Evolutionary conservation across 2,329 filamentous ascomycete genomes (phyloP), one percentile per base, ranked within the genome.

Genomic region (Cercospora zeae-maydis): DNA sequence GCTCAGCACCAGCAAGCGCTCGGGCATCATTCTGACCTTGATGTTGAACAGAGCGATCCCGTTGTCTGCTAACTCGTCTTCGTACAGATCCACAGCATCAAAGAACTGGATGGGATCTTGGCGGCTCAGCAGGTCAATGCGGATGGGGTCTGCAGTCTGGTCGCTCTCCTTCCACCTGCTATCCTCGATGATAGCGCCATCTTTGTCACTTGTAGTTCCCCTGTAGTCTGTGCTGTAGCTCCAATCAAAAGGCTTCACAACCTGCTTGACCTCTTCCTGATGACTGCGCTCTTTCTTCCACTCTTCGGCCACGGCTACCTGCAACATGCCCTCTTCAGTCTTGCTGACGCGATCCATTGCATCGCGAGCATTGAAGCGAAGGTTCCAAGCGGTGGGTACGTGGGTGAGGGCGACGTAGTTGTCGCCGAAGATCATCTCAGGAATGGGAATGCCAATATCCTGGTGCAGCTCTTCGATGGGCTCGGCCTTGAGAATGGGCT

Each of bases 401-500:
- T 98, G 92, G 58, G 87, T 82, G 64, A 99, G 83, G 6, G 85
- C 80, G 42, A 96, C 88, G 62, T 89, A 81, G 77, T 99, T 99
- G 81, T 99, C 93, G 65, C 95, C 95, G 75, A 99, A 99, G 68
- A 99, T 99, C 95, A 99, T 99, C 80, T 99, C 95, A 8, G 95
- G 95, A 42, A 93, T 86, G 16, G 93, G 87, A 74, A 99, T 97
- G 31, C 88, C 88, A 59, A 99, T 83, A 66, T 85, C 86, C 62
- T 83, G 82, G 42, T 88, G 88, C 86, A 99, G 91, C 37, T 85
- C 86, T 74, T 96, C 92, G 74, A 99, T 98, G 56, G 92, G 90
- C 5, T 85, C 90, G 51, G 93, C 87, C 77, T 96, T 97, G 70
- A 96, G 89, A 76, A 99, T 99, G 66, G 95, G 95, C 56, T 95